Base-by-base conservation (phyloP, 2,329 filamentous ascomycete genomes). In the Bisporella sp. region DNA sequence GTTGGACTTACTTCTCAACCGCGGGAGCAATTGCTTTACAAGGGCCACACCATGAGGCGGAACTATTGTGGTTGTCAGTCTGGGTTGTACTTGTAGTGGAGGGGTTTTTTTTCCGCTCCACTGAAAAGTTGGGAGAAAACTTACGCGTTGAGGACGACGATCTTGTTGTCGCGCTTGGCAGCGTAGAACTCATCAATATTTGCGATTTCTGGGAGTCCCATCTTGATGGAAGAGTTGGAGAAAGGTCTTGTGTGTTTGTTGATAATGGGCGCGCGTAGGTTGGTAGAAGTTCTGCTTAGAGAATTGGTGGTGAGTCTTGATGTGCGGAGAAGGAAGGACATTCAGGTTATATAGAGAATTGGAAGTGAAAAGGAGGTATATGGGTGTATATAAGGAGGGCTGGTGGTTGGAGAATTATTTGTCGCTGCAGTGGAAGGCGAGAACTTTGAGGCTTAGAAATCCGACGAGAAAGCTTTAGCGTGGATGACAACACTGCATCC, bases 41-140 rank as follows among this genome's bases (percentile, higher is more conserved):
- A 54, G 92, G 92, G 54, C 89, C 90, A 75, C 92, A 97, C 91
- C 91, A 96, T 56, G 75, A 82, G 50, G 91, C 91, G 70, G 86
- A 90, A 9, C 35, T 37, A 2, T n/a, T 21, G 21, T 21, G 21
- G 21, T 21, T 21, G 21, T 21, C 21, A 21, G 21, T 21, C 21
- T 21, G 21, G 21, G 21, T 21, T 21, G 21, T 21, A 21, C 21
- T 21, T 21, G 21, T 21, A 3, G 21, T 21, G 21, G 21, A 21
- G 21, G 21, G 21, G 21, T 2, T 21, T 21, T 21, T 21, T 21
- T 21, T 21, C 21, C 21, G 21, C 21, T 21, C 21, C 21, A 21
- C 21, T 21, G 21, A 21, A 21, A 37, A 37, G 2, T 9, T 8
- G n/a, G n/a, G 35, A 37, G 35, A 37, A n/a, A 37, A 37, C 35